Evolutionary conservation across 331 rosid species (phyloP).

Genomic region (Prunus yedoensis): DNA sequence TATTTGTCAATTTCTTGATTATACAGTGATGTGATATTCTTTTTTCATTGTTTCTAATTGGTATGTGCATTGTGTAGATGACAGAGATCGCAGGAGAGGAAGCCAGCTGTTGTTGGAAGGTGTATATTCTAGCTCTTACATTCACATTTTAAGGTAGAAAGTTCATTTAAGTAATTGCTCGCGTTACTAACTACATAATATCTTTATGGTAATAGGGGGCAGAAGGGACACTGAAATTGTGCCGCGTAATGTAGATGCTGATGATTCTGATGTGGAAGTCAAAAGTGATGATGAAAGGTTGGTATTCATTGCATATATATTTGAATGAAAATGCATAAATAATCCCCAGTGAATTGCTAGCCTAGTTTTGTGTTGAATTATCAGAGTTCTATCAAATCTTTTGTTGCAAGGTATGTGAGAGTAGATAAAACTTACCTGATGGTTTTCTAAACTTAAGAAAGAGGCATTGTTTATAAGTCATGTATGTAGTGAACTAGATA

Average conservation of each 20-base stretch:
- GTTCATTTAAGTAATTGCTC: background rate
- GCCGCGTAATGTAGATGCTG: conserved; percentile 86
- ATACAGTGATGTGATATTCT: background rate
- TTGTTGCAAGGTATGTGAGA: background rate
- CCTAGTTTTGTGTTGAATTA: background rate
- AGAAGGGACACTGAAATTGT: conserved; percentile 73
- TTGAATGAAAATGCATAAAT: conserved; percentile 7
- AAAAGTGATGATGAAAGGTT: conserved; percentile 93
- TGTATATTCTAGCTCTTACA: conserved; percentile 5
- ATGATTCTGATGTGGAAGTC: conserved; percentile 88
- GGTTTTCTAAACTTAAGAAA: background rate
- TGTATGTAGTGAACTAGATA: background rate
- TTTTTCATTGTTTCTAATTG: conserved; percentile 18
- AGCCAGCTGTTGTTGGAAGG: conserved; percentile 16
- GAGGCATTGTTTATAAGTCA: background rate
- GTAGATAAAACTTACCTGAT: background rate
- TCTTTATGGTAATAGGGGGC: conserved; percentile 44
- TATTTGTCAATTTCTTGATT: background rate
- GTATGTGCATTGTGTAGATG: conserved; percentile 57
- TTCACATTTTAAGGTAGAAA: background rate
- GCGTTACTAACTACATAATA: background rate
- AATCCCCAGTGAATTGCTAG: background rate
- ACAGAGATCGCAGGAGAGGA: conserved; percentile 57
- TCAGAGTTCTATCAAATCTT: background rate
- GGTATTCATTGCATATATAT: conserved; percentile 9